Percentiles rank a stretch among this genome's conserved stretches.
phyloP scores from a whole-genome alignment of 2,329 filamentous ascomycete species.

The Cladobotryum mycophilum region DNA sequence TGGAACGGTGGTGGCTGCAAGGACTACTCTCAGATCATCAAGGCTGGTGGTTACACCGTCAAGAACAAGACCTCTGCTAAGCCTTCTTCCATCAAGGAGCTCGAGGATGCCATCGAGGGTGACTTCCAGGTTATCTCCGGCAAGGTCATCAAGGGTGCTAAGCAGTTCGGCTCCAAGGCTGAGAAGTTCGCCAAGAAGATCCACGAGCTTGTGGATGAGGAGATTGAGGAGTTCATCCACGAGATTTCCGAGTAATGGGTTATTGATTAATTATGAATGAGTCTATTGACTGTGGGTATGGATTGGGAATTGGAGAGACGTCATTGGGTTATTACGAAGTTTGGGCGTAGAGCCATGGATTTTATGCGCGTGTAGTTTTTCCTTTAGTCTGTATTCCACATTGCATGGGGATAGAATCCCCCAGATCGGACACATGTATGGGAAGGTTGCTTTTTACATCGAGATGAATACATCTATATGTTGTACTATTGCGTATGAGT shows the following conservation, averaged over 20 bases:
- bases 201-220: constrained; percentile 54
- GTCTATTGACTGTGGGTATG: constrained; percentile 3
- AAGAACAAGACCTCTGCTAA: constrained; percentile 38
- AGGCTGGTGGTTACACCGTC: constrained; percentile 58
- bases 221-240: constrained; percentile 54
- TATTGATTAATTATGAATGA: constrained; percentile 6
- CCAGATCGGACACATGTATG: constrained; percentile 11
- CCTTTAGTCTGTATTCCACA: constrained; percentile 8
- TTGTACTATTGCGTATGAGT: too few species aligned
- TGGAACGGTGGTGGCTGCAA: constrained; percentile 96
- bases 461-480: too few species aligned
- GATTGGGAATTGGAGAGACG: constrained; percentile 6
- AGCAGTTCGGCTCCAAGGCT: constrained; percentile 48
- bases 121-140: constrained; percentile 54
- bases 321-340: constrained; percentile 22
- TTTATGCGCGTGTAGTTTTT: constrained; percentile 10
- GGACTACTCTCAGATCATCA: constrained; percentile 83
- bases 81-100: constrained; percentile 46
- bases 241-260: constrained; percentile 38
- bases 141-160: constrained; percentile 49
- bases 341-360: constrained; percentile 14
- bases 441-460: background rate
- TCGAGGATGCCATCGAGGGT: constrained; percentile 54
- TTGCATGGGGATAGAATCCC: constrained; percentile 4
- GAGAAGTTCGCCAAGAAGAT: constrained; percentile 59